These are phyloP conservation scores for Hamigera avellanea DNA, from an alignment of 495 filamentous ascomycete species.

Conservation along the genomic window DNA sequence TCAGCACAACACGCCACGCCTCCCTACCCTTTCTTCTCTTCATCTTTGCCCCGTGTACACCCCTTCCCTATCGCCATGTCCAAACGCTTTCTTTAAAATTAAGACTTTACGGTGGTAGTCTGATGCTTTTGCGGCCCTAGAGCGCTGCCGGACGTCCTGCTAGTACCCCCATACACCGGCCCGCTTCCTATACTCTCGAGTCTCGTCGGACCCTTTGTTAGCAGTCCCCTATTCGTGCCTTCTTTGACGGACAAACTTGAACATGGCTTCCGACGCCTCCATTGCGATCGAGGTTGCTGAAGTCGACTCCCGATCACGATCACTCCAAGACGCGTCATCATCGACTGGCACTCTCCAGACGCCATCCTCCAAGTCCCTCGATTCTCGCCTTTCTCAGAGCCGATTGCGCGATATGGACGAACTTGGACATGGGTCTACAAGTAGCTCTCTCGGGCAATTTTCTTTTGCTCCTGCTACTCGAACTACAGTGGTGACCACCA, in stretches of 20 bases:
- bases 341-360: background rate
- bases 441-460: constrained; percentile 45
- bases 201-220: constrained; percentile 1
- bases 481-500: constrained; percentile 80
- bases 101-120: constrained; percentile 7
- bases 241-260: background rate
- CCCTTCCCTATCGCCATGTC: constrained; percentile 6
- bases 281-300: constrained; percentile 5
- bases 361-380: constrained; percentile 3
- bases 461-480: constrained; percentile 62
- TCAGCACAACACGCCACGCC: constrained; percentile 26
- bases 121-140: constrained; percentile 17
- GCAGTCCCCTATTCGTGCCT: background rate
- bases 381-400: constrained; percentile 5
- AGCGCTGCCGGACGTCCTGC: constrained; percentile 15
- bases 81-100: constrained; percentile 14
- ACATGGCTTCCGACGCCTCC: constrained; percentile 13
- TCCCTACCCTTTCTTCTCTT: constrained; percentile 10
- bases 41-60: constrained; percentile 10
- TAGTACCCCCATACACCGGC: constrained; percentile 5
- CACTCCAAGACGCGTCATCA: constrained; percentile 13
- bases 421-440: constrained; percentile 12
- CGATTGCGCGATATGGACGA: constrained; percentile 24
- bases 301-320: constrained; percentile 5
- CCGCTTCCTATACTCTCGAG: constrained; percentile 4